Evolutionary conservation across 768 basidiomycete species (phyloP).

Genomic region (Royoungia palumana): DNA sequence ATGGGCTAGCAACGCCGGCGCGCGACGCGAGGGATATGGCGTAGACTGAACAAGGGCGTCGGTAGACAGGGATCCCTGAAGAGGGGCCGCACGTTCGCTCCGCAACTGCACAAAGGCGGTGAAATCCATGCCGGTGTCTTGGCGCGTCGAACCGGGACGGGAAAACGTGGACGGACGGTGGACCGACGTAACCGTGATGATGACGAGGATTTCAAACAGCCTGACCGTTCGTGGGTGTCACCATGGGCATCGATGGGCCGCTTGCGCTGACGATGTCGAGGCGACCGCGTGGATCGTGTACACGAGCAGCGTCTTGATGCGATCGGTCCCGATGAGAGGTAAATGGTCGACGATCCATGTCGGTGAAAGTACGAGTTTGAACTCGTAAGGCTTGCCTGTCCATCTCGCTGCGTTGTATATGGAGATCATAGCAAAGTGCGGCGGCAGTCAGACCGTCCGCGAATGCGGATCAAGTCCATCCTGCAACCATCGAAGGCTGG

Average conservation of each 20-base stretch:
- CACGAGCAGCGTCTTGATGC: slow-evolving; percentile 15
- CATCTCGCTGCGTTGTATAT: slow-evolving; percentile 8
- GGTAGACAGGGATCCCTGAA: background rate
- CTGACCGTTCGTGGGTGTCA: no score
- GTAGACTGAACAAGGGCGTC: slow-evolving; percentile 6
- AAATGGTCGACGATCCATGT: background rate
- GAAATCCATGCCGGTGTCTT: background rate
- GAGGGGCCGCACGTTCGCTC: slow-evolving; percentile 9
- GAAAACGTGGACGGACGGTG: background rate
- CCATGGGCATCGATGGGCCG: no score
- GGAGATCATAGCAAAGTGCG: slow-evolving; percentile 11
- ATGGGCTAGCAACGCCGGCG: background rate
- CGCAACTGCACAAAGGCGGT: slow-evolving; percentile 15
- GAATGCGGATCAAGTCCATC: slow-evolving; percentile 7
- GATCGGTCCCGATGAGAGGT: no score
- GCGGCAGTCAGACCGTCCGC: slow-evolving; percentile 7
- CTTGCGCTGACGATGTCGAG: slow-evolving; percentile 8
- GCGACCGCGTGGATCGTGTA: slow-evolving; percentile 16
- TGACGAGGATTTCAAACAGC: no score
- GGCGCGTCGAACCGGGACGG: background rate
- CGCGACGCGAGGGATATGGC: slow-evolving; percentile 20
- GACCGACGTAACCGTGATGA: no score
- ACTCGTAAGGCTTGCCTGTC: background rate
- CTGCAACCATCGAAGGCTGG: slow-evolving; percentile 13
- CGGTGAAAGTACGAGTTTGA: no score